Evolutionary conservation across 176 grass and related monocot genomes (phyloP), one percentile per base, ranked within the genome.

Genomic region (Cenchrus fungigraminus): DNA sequence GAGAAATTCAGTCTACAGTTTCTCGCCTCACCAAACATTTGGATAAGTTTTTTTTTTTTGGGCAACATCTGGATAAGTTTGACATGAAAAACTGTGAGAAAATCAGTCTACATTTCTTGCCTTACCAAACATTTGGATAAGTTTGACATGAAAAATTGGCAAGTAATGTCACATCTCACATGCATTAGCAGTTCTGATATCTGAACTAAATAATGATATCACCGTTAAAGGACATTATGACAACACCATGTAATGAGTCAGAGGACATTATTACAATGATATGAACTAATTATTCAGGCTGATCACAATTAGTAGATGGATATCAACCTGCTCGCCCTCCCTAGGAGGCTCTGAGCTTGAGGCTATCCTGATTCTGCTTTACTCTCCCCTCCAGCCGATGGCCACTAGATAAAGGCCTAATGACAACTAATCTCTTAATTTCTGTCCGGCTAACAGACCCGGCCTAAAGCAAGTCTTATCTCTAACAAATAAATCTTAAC

Each of bases 151-250:
- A 34, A 70, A 80, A 55, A 64, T 52, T 42, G 2, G 10, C 17
- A 89, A 28, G 15, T 50, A 76, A 42, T 22, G 87, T 28, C 11
- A 85, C 9, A 71, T n/a, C 28, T 77, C 56, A n/a, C 49, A 57
- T 11, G 50, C 72, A 16, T 56, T 19, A 66, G 40, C 75, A 49
- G 53, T 69, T 57, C 14, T 28, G 12, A 50, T 65, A 22, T 20
- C 3, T 65, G 37, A 4, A 4, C 4, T 40, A 40, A 40, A 40
- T 40, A 40, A 40, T 40, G 37, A 40, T 40, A 3, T 40, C 37
- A 40, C 37, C 3, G 2, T 37, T 64, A 49, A 66, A 61, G 25
- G 53, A 54, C 5, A 20, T 77, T 40, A 40, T 9, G 62, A 69
- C 59, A 74, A 32, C 13, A 57, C 22, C 11, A 52, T 12, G 51